Base-by-base conservation (phyloP, 164 flowering plant species). In the Pachysandra terminalis region DNA sequence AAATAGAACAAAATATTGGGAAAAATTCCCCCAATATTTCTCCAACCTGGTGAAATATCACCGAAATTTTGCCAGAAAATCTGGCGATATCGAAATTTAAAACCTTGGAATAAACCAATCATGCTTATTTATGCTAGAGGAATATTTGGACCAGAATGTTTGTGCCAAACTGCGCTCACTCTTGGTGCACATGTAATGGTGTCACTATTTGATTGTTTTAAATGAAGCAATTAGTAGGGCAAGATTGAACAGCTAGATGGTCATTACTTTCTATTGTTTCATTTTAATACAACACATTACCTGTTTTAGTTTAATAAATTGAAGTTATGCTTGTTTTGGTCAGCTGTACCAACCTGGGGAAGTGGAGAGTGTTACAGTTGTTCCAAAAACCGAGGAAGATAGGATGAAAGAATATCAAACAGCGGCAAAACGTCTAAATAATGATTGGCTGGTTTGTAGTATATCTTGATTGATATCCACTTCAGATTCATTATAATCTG, bases 381-480 rank as follows among this genome's bases (percentile, higher is more conserved):
- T 83, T 54, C 72, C 68, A 61, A 73, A 76, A 67, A 75, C 84
- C 22, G 78, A 71, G 64, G 89, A 84, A 66, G 92, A 82, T 72
- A 78, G 60, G 76, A 85, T 80, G 82, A 87, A 84, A 74, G 97
- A 90, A 73, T 92, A 84, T 79, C 80, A 82, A 73, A 72, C 75
- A 19, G 99, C 99, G 27, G 97, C 97, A 52, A 87, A 77, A 54
- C 89, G 94, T 63, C 83, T 95, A 22, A 86, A 73, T 66, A 85
- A 76, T 62, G 76, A 87, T 64, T 70, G 40, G 64, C 67, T 95
- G 94, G 98, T 92, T 52, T 35, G 87, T 80, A 23, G 5, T 60
- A 28, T n/a, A 26, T 41, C 26, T 62, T 58, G 32, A 13, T 62
- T 58, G 32, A 13, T 25, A 32, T 60, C 0, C 2, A 41, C 28